Base-by-base conservation (phyloP, 768 basidiomycete species). In the Pleurotus giganteus region DNA sequence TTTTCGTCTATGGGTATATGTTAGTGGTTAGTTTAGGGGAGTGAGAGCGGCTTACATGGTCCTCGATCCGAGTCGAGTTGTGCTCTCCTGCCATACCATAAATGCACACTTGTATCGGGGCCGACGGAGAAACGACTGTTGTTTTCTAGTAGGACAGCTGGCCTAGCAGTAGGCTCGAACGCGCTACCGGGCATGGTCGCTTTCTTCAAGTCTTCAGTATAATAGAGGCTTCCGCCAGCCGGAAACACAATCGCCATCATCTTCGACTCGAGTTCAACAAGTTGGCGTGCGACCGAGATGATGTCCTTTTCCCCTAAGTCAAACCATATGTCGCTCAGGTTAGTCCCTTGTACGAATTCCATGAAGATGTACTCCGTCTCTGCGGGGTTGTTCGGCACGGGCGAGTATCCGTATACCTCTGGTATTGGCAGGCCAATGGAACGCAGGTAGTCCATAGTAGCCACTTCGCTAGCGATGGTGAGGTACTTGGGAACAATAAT, bases 151-250 rank as follows among this genome's bases (percentile, higher is more conserved):
- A 80, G 67, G 61, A 65, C 74, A 57, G 58, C 36, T 55, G 54
- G 62, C 65, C 62, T 61, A 8, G 69, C 62, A n/a, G n/a, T n/a
- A n/a, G n/a, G n/a, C n/a, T n/a, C n/a, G n/a, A n/a, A n/a, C n/a
- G n/a, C n/a, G n/a, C n/a, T n/a, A n/a, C n/a, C n/a, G n/a, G n/a
- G n/a, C n/a, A n/a, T n/a, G n/a, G n/a, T n/a, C 17, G 69, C 61
- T 55, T 74, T 75, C 65, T 73, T 66, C 66, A 81, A 53, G 69
- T 82, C 80, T 12, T 74, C 5, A 6, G 70, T 39, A 49, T 69
- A 81, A 67, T 80, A 81, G 0, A 81, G 69, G 69, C 77, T 77
- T 69, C 79, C 77, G 45, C 78, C 75, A 67, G 75, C 78, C 21
- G 76, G 79, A 60, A 80, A 80, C 57, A 69, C 0, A 34, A 73